A percentile compares a stretch with the other conserved stretches of the same genome.
These are phyloP conservation scores for Ceratocystis ficicola DNA, from an alignment of 2,329 filamentous ascomycete genomes.

Conservation along the genomic window DNA sequence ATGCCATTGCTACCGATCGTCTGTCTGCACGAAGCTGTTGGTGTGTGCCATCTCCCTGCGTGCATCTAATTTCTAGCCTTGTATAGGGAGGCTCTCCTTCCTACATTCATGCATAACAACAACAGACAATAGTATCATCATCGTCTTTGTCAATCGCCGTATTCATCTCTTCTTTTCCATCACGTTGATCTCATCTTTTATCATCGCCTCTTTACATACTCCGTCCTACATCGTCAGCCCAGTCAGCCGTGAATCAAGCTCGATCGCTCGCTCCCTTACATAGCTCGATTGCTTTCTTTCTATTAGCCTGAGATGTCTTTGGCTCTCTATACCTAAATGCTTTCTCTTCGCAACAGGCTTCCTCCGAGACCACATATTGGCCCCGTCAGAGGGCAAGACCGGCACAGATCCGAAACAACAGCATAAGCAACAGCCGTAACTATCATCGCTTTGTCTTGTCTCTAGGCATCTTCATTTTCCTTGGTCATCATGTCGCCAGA, in stretches of 20 bases:
- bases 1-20: too few relatives aligned
- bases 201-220: background rate
- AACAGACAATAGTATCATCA: background rate
- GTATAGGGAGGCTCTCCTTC: background rate
- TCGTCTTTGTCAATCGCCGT: background rate
- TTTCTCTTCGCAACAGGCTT: background rate
- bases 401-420: background rate
- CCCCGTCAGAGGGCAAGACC: background rate
- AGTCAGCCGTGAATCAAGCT: background rate
- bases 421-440: background rate
- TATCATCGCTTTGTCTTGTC: background rate
- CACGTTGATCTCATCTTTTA: background rate
- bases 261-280: background rate
- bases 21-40: too few relatives aligned
- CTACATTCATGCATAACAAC: background rate
- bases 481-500: background rate
- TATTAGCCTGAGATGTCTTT: conserved; percentile 3
- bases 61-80: background rate
- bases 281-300: background rate
- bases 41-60: too few relatives aligned
- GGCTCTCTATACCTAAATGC: background rate
- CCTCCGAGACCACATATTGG: background rate
- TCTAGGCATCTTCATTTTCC: background rate
- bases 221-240: background rate
- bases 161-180: background rate